These are phyloP conservation scores for Monocercomonoides exilis DNA, from an alignment of 78 protist genomes.

Conservation along the genomic window DNA sequence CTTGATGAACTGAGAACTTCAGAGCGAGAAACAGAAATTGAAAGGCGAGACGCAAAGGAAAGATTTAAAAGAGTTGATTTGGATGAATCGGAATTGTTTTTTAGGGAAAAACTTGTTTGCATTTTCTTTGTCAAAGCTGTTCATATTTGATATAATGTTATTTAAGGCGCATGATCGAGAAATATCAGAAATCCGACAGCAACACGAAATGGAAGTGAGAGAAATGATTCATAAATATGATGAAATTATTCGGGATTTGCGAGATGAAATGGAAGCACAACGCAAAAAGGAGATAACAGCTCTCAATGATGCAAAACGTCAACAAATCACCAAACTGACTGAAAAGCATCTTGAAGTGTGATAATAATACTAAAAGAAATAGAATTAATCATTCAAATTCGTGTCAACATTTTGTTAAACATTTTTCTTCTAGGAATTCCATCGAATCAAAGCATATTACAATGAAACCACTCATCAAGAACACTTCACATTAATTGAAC, in stretches of 20 bases:
- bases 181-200: not conserved
- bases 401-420: too few relatives aligned
- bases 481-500: not conserved
- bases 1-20: not conserved
- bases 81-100: not conserved
- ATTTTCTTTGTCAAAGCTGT: not conserved
- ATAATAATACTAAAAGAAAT: too few relatives aligned
- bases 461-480: conserved; percentile 1
- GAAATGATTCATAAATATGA: not conserved
- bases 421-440: conserved; percentile 5
- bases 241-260: not conserved
- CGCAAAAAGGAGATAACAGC: not conserved
- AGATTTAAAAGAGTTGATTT: not conserved
- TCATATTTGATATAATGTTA: too few relatives aligned
- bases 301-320: not conserved
- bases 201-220: not conserved
- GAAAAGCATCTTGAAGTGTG: not conserved
- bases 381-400: too few relatives aligned
- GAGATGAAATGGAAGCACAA: not conserved
- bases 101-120: not conserved
- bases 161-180: not conserved
- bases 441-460: not conserved
- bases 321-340: not conserved
- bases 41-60: not conserved
- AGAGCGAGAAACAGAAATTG: not conserved